Percentiles rank a stretch among this genome's conserved stretches.
phyloP scores from a whole-genome alignment of 129 eudicot genomes.

The Cynara cardunculus region DNA sequence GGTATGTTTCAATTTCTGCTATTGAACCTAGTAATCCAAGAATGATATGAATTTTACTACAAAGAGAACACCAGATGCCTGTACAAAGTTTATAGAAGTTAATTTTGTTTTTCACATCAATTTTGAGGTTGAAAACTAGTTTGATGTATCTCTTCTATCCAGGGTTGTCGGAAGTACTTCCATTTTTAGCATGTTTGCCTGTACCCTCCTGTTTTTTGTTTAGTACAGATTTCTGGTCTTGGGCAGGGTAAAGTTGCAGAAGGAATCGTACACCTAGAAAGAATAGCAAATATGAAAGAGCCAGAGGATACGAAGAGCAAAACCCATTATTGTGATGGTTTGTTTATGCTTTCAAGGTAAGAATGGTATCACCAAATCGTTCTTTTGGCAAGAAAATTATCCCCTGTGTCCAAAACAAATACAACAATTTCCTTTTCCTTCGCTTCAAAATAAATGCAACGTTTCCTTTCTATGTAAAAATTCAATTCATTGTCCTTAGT shows the following conservation, averaged over 20 bases:
- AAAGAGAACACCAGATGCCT: too few species aligned
- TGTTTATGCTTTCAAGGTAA: conserved; percentile 68
- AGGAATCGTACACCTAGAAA: conserved; percentile 69
- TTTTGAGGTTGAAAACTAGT: background rate
- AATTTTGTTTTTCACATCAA: background rate
- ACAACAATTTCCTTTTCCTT: background rate
- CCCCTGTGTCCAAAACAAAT: background rate
- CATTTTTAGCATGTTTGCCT: background rate
- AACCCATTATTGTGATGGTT: conserved; percentile 65
- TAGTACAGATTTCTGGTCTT: conserved; percentile 7
- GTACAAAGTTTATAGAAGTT: background rate
- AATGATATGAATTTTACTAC: too few species aligned
- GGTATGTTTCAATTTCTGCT: background rate
- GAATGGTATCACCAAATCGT: background rate
- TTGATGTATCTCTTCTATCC: background rate
- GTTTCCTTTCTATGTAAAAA: background rate
- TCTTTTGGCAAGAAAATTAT: background rate
- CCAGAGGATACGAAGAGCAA: conserved; percentile 66
- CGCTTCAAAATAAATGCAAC: background rate
- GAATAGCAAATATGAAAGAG: conserved; percentile 63
- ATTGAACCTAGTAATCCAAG: background rate
- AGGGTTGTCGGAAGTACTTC: background rate
- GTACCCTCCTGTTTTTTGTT: background rate
- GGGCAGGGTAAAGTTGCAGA: conserved; percentile 66
- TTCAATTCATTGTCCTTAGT: background rate